phyloP scores from a whole-genome alignment of 805 yeast species.

The Yarrowia porcina region DNA sequence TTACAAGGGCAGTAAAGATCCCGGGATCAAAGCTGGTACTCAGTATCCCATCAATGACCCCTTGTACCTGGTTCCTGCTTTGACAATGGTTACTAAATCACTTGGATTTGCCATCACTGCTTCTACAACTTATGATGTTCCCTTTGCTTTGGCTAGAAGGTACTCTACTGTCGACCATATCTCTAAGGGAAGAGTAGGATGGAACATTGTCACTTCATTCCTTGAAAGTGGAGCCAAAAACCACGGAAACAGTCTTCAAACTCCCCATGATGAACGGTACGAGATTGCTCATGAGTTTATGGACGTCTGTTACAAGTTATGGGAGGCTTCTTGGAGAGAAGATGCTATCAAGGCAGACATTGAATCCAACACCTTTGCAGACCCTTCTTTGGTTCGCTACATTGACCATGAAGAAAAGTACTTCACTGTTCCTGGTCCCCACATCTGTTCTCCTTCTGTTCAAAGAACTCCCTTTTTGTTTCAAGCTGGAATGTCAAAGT shows the following conservation, averaged over 20 bases:
- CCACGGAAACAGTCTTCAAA: conserved; percentile 40
- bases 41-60: conserved; percentile 45
- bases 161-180: conserved; percentile 47
- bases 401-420: conserved; percentile 45
- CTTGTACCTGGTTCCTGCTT: conserved; percentile 41
- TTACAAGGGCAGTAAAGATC: conserved; percentile 42
- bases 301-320: conserved; percentile 44
- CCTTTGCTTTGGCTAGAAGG: conserved; percentile 45
- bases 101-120: conserved; percentile 46
- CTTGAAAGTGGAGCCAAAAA: conserved; percentile 46
- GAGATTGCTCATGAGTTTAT: conserved; percentile 43
- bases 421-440: conserved; percentile 46
- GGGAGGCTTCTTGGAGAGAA: conserved; percentile 47
- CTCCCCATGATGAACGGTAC: conserved; percentile 45
- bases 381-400: conserved; percentile 43
- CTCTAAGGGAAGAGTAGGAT: conserved; percentile 46
- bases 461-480: conserved; percentile 46
- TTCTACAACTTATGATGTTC: conserved; percentile 45
- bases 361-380: conserved; percentile 30
- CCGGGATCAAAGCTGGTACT: conserved; percentile 39
- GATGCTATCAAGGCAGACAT: conserved; percentile 41
- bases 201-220: conserved; percentile 48
- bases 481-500: conserved; percentile 46
- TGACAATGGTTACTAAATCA: conserved; percentile 46
- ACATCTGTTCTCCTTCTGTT: conserved; percentile 45